Base-by-base conservation (phyloP, 2,329 filamentous ascomycete species). In the Cytospora schulzeri region DNA sequence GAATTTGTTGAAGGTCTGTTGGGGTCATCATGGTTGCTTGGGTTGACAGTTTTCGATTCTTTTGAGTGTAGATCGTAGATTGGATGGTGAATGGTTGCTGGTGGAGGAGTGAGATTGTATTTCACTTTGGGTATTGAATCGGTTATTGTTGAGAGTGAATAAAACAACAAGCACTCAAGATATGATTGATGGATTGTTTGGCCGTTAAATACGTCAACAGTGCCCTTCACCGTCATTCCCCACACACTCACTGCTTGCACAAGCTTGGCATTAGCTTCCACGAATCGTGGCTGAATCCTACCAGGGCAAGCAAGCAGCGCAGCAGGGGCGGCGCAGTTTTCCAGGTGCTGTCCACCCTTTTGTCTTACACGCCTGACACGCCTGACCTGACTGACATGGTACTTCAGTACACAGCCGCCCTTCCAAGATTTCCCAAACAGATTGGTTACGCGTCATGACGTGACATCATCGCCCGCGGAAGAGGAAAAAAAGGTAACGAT, bases 1-100 rank as follows among this genome's bases (percentile, higher is more conserved):
- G 63, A 48, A 63, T 54, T 11, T 56, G 12, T n/a, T 64, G 57
- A 1, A 38, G 50, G 28, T 64, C 55, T 31, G 54, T 54, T 29
- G 65, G 65, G 35, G 65, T 62, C 58, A 66, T 66, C 8, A 29
- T 64, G 62, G 45, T 48, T 48, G 45, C 45, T 48, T n/a, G 17
- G 9, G 45, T 24, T 48, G 24, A 9, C 33, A 35, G 33, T 35
- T 33, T 7, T 5, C 31, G 31, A 33, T 33, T 33, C 8, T 12
- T 15, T 14, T 35, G 33, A 14, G 14, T 48, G 45, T 48, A 48
- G 45, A 11, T 7, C 8, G 45, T 12, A 4, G n/a, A n/a, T 9
- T n/a, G 41, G 6, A 22, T 41, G 38, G 14, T 53, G 4, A 11
- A 45, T 45, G n/a, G n/a, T 55, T 59, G 38, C 26, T 35, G n/a